A percentile compares a stretch with the other conserved stretches of the same genome.
Evolutionary conservation across 148 eudicot genomes (phyloP).

Genomic region (Cornus kousa): DNA sequence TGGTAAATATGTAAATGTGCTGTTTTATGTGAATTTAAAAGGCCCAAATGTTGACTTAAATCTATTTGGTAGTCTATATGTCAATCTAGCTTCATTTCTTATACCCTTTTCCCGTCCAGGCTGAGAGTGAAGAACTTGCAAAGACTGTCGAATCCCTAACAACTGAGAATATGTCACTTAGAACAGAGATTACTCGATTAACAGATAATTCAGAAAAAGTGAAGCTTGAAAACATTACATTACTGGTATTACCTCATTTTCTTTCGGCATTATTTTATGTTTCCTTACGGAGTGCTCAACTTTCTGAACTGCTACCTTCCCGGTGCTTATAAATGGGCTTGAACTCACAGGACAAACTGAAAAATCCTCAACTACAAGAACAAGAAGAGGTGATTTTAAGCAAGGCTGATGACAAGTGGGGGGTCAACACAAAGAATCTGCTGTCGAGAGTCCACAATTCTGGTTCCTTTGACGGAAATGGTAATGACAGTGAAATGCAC

Average conservation of each 20-base stretch:
- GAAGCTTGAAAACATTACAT: constrained; percentile 60
- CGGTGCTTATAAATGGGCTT: constrained; percentile 8
- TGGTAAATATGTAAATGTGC: background rate
- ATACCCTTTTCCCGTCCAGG: constrained; percentile 40
- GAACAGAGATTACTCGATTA: constrained; percentile 62
- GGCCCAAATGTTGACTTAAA: background rate
- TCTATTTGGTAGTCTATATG: background rate
- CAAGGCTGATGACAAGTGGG: constrained; percentile 30
- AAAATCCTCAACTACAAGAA: constrained; percentile 30
- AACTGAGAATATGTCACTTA: constrained; percentile 69
- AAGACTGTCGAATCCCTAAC: constrained; percentile 62
- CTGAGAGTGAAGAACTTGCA: constrained; percentile 89
- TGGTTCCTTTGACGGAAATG: constrained; percentile 28
- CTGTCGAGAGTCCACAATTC: constrained; percentile 62
- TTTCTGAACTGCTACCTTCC: background rate
- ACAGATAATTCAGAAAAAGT: constrained; percentile 64
- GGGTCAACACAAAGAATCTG: constrained; percentile 55
- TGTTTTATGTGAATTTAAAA: background rate
- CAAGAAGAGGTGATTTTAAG: constrained; percentile 21
- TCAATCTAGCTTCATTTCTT: background rate
- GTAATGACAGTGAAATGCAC: background rate
- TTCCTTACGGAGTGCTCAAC: background rate
- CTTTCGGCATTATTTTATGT: background rate
- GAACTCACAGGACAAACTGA: constrained; percentile 61
- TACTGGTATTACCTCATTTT: constrained; percentile 42